Base-by-base conservation (phyloP, 768 basidiomycete genomes). In the Lactarius psammicola region DNA sequence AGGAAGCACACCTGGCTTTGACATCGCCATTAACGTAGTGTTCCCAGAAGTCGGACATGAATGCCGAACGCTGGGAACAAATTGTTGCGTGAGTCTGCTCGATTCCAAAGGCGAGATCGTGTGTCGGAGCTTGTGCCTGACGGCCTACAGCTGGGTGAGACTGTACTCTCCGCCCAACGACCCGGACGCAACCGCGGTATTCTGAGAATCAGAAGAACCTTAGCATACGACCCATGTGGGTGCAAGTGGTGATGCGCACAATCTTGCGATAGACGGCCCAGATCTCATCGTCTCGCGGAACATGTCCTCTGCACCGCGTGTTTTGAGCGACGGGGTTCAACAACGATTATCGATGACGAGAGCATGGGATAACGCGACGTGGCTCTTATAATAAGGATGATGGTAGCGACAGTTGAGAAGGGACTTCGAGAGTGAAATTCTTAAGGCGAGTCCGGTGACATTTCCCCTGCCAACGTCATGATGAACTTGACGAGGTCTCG, bases 251-350 rank as follows among this genome's bases (percentile, higher is more conserved):
- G 42, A 46, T 8, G 75, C 85, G 68, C 74, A 95, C 95, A 65
- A 99, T 95, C 77, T 98, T 95, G 69, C 95, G 91, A 74, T 98
- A 98, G 65, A 98, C 94, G 0, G 89, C 89, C 95, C 96, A 98
- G 73, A 98, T 96, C 8, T 90, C 94, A 73, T 98, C 95, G 69
- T 96, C 89, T 20, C 88, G 4, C 96, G 95, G 73, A 98, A 99
- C 78, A 81, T 87, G 70, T 98, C 95, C 80, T 98, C 95, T 90
- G 42, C 40, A 18, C n/a, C 26, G 51, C 3, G 10, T 11, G 4
- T 44, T 11, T 15, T 58, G 46, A 63, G 23, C 7, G 64, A 56
- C 51, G 59, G 51, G 56, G 26, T 30, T 30, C 4, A 30, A 7
- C 8, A 10, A 42, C n/a, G 0, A 20, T n/a, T 20, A 20, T 20